These are phyloP conservation scores for Cladosporium sphaerospermum DNA, from an alignment of 2,329 filamentous ascomycete genomes.

Conservation along the genomic window DNA sequence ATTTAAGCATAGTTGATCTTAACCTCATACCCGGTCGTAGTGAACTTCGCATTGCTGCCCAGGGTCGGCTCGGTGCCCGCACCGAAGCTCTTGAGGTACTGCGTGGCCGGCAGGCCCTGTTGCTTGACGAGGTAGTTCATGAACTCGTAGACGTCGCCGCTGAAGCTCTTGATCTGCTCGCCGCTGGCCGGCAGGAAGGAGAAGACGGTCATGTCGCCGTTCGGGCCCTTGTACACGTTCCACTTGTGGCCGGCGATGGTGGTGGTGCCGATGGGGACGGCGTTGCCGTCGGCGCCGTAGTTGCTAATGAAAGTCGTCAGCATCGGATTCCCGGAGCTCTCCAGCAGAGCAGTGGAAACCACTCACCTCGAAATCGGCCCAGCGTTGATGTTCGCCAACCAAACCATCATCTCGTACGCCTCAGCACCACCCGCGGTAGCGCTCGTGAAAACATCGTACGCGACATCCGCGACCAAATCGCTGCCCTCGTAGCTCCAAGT, in stretches of 20 bases:
- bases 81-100: constrained; percentile 45
- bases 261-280: constrained; percentile 42
- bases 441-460: constrained; percentile 57
- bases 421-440: constrained; percentile 39
- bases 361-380: constrained; percentile 51
- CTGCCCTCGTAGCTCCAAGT: constrained; percentile 46
- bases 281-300: constrained; percentile 28
- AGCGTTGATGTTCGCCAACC: constrained; percentile 52
- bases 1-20: constrained; percentile 1
- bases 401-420: constrained; percentile 63
- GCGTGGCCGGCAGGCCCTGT: constrained; percentile 41
- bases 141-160: constrained; percentile 53
- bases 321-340: neutral
- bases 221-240: constrained; percentile 56
- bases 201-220: constrained; percentile 55
- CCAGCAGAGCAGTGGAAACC: neutral
- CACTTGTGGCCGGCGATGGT: constrained; percentile 50
- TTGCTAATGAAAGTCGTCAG: constrained; percentile 24
- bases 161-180: constrained; percentile 45
- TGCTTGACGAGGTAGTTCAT: constrained; percentile 48
- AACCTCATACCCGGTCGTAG: constrained; percentile 13
- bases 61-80: constrained; percentile 23
- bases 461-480: constrained; percentile 50
- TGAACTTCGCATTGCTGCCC: constrained; percentile 18
- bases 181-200: constrained; percentile 48